phyloP scores from a whole-genome alignment of 306 rosid genomes.

The Luffa aegyptiaca region DNA sequence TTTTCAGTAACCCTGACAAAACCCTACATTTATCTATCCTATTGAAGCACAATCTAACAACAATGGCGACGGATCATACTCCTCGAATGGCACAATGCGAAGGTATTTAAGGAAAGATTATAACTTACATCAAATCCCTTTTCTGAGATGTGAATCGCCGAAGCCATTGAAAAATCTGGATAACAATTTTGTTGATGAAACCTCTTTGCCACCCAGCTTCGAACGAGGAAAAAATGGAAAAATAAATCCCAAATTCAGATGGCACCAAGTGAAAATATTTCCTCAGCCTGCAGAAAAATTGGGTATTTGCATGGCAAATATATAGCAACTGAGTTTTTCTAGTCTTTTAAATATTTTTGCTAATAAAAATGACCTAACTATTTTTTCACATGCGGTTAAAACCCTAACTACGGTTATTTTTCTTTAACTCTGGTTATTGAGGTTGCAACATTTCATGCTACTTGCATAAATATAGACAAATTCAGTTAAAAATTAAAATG shows the following conservation, averaged over 20 bases:
- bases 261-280: conserved; percentile 6
- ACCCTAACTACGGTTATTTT: conserved; percentile 21
- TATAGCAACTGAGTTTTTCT: background rate
- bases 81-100: background rate
- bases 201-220: conserved; percentile 18
- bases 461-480: conserved; percentile 11
- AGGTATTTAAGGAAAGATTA: conserved; percentile 7
- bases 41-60: background rate
- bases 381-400: conserved; percentile 12
- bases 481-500: background rate
- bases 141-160: conserved; percentile 15
- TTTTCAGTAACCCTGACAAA: conserved; percentile 2
- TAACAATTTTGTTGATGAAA: conserved; percentile 5
- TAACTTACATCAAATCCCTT: conserved; percentile 18
- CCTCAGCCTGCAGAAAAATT: conserved; percentile 6
- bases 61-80: background rate
- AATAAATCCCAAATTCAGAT: conserved; percentile 18
- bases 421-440: conserved; percentile 19
- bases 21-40: conserved; percentile 12
- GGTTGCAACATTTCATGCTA: conserved; percentile 4
- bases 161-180: conserved; percentile 22
- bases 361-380: background rate
- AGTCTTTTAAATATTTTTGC: background rate
- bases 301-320: conserved; percentile 10
- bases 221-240: background rate